Evolutionary conservation across 305 asterid genomes (phyloP).

Genomic region (Ajuga reptans): DNA sequence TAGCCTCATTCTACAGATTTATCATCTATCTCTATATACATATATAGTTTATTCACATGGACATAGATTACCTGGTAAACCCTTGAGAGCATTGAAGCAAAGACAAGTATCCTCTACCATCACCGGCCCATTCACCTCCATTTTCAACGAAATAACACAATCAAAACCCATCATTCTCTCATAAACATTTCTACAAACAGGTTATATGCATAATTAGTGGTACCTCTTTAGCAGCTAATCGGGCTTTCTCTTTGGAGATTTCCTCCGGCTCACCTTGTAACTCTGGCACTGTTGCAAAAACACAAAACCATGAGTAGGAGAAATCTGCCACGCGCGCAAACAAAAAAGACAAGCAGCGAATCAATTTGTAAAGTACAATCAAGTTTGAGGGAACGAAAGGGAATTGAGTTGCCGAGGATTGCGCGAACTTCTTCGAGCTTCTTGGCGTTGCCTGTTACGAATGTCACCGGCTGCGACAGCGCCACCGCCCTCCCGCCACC

Average conservation of each 20-base stretch:
- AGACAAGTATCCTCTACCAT: slow-evolving; percentile 98
- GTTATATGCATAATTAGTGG: not conserved
- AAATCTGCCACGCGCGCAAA: not conserved
- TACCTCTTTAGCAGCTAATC: slow-evolving; percentile 85
- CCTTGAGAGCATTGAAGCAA: slow-evolving; percentile 89
- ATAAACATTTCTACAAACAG: slow-evolving; percentile 29
- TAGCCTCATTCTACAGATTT: slow-evolving; percentile 13
- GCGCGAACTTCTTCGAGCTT: slow-evolving; percentile 89
- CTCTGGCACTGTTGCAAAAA: slow-evolving; percentile 57
- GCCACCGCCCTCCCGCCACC: slow-evolving; percentile 34
- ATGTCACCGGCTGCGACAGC: slow-evolving; percentile 75
- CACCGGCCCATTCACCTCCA: slow-evolving; percentile 89
- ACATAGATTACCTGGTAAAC: slow-evolving; percentile 65
- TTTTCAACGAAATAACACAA: slow-evolving; percentile 13
- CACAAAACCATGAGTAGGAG: not conserved
- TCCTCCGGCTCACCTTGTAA: slow-evolving; percentile 97
- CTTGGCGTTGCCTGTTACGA: slow-evolving; percentile 92
- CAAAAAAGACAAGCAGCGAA: not conserved
- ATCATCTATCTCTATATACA: not conserved
- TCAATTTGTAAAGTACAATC: slow-evolving; percentile 41
- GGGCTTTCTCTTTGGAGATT: slow-evolving; percentile 84
- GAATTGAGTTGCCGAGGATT: slow-evolving; percentile 77
- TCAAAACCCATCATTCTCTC: slow-evolving; percentile 8
- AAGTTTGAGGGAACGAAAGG: slow-evolving; percentile 77
- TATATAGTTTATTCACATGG: not conserved